Evolutionary conservation across 352 stramenopile genomes (phyloP).

Genomic region (Phytophthora palmivora): DNA sequence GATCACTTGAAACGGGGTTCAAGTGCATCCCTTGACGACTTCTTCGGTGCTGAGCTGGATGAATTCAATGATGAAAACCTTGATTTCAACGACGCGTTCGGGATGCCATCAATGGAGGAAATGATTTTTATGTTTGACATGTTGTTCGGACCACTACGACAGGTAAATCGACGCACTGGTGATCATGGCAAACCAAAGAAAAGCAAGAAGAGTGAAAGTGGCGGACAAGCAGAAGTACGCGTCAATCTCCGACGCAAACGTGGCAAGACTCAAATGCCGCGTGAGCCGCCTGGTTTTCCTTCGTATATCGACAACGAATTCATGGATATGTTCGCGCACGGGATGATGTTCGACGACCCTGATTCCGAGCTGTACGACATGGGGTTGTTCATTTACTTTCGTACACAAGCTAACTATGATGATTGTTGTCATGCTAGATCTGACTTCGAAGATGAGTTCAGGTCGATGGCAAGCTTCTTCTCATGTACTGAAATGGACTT

Average conservation of each 20-base stretch:
- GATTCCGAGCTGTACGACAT: conserved; percentile 6
- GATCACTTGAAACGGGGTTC: conserved; percentile 48
- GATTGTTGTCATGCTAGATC: conserved; percentile 16
- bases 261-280: neutral
- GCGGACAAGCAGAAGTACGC: neutral
- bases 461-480: conserved; percentile 58
- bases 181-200: conserved; percentile 1
- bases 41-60: conserved; percentile 11
- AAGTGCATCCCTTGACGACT: conserved; percentile 14
- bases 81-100: conserved; percentile 37
- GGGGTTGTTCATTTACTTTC: conserved; percentile 1
- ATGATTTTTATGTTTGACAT: conserved; percentile 86
- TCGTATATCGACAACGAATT: conserved; percentile 31
- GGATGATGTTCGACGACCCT: conserved; percentile 27
- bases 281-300: conserved; percentile 7
- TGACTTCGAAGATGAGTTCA: conserved; percentile 53
- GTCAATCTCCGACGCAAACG: conserved; percentile 33
- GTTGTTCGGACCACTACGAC: conserved; percentile 49
- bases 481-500: conserved; percentile 12
- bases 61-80: conserved; percentile 34
- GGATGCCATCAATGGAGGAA: conserved; percentile 61
- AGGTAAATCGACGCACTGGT: neutral
- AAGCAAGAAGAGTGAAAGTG: conserved; percentile 14
- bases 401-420: neutral
- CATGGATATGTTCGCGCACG: conserved; percentile 36